Base-by-base conservation (phyloP, 148 eudicot species). In the Mesembryanthemum crystallinum region DNA sequence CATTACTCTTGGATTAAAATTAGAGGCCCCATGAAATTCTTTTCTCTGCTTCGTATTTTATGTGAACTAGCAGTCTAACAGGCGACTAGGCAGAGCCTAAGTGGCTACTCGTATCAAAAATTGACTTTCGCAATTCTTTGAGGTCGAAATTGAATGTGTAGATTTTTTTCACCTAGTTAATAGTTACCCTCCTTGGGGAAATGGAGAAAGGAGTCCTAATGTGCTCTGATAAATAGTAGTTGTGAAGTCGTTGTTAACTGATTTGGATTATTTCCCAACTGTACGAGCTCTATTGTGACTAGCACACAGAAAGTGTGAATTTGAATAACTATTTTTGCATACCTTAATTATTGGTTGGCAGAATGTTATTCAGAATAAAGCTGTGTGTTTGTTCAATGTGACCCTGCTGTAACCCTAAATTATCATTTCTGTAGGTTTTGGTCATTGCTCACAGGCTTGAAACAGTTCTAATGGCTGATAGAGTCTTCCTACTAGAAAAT, bases 381-480 rank as follows among this genome's bases (percentile, higher is more conserved):
- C 52, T 70, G 20, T 51, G 21, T 39, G 20, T 43, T 21, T 57
- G 29, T 62, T 58, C 30, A 30, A 52, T 13, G 10, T 20, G 69
- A 71, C 28, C 71, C 76, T 73, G 20, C 23, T 76, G 5, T 25
- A 67, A 43, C 13, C 64, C 32, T 35, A 58, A 15, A n/a, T 24
- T 12, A 45, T 72, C 63, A 23, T 57, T 69, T 60, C 20, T 74
- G 85, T 71, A 95, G 98, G 96, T 95, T 65, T 64, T 95, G 80
- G 89, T 92, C 35, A 95, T 95, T 64, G 94, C 98, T 35, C 98
- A 92, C 80, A 85, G 97, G 58, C 66, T 95, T 78, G 94, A 95
- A 82, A 95, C 98, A 10, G 97, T 92, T 77, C 77, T 89, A 55
- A 95, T 92, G 98, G 97, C 98, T 13, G 83, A 88, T 73, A 85